These are phyloP conservation scores for Poteriospumella lacustris DNA, from an alignment of 108 stramenopile species.

Conservation along the genomic window DNA sequence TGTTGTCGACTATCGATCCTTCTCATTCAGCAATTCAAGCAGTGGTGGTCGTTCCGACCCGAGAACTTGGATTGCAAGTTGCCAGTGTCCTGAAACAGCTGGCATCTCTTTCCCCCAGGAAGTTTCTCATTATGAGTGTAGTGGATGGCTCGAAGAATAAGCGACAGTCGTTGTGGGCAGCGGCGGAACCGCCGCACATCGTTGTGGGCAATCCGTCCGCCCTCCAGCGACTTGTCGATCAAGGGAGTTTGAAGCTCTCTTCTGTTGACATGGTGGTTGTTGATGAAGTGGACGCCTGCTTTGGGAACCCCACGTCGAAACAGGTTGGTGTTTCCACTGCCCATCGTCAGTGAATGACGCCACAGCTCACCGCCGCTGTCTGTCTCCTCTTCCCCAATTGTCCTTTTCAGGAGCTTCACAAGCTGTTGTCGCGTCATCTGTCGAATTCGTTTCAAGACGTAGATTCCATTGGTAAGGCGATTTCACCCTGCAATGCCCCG, in stretches of 20 bases:
- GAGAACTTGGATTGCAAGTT: conserved; percentile 82
- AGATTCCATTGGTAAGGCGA: too few species aligned
- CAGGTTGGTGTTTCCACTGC: conserved; percentile 14
- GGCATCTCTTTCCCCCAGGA: conserved; percentile 31
- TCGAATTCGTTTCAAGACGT: conserved; percentile 64
- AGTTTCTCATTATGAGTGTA: conserved; percentile 75
- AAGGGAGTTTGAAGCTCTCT: conserved; percentile 66
- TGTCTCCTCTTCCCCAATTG: background rate
- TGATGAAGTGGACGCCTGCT: conserved; percentile 84
- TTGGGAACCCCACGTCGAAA: conserved; percentile 39
- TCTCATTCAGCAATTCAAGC: conserved; percentile 54
- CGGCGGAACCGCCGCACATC: conserved; percentile 81
- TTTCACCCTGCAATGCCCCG: too few species aligned
- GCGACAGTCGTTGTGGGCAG: conserved; percentile 81
- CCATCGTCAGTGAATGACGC: conserved; percentile 36
- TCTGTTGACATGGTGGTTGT: conserved; percentile 73
- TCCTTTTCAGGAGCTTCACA: conserved; percentile 52
- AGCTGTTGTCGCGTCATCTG: conserved; percentile 67
- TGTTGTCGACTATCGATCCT: conserved; percentile 39
- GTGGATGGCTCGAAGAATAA: conserved; percentile 74
- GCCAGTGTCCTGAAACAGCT: conserved; percentile 42
- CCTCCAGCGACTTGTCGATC: conserved; percentile 64
- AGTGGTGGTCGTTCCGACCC: conserved; percentile 80
- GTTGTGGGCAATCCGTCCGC: conserved; percentile 77
- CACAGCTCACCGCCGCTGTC: conserved; percentile 33